Conservation (phyloP, 305 asterid species). For the Caryopteris hybrid region DNA sequence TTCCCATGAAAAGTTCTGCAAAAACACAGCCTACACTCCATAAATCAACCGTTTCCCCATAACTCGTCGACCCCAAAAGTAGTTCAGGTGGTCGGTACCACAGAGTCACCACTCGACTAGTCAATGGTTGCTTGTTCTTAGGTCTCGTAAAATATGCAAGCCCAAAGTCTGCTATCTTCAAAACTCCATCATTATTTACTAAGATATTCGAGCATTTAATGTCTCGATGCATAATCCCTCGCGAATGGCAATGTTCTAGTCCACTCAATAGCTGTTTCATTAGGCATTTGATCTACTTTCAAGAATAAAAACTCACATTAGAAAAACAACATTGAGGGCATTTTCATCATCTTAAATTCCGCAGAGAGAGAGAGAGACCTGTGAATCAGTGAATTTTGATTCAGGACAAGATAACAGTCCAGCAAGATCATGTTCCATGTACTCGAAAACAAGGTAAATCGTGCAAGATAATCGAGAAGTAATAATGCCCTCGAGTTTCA, state of each 20-base stretch:
- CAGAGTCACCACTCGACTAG: slow-evolving; percentile 85
- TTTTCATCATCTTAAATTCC: no score
- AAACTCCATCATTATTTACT: slow-evolving; percentile 65
- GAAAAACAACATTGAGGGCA: neutral
- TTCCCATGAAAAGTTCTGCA: slow-evolving; percentile 79
- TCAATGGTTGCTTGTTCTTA: slow-evolving; percentile 50
- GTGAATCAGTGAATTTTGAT: slow-evolving; percentile 72
- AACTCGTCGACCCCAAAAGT: slow-evolving; percentile 73
- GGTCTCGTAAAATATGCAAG: slow-evolving; percentile 58
- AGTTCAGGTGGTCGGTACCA: slow-evolving; percentile 97
- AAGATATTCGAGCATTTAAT: slow-evolving; percentile 76
- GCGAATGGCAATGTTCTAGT: slow-evolving; percentile 78
- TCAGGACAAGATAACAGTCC: slow-evolving; percentile 75
- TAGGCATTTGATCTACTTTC: slow-evolving; percentile 70
- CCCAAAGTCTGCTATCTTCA: slow-evolving; percentile 92
- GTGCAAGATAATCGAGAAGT: slow-evolving; percentile 71
- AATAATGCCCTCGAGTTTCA: slow-evolving; percentile 86
- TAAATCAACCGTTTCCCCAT: slow-evolving; percentile 65
- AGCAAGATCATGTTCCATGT: slow-evolving; percentile 93
- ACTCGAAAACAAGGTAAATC: slow-evolving; percentile 79
- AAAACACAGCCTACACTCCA: slow-evolving; percentile 96
- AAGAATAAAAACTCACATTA: slow-evolving; percentile 3
- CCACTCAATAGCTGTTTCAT: slow-evolving; percentile 72
- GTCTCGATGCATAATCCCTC: slow-evolving; percentile 83
- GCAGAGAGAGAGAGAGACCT: slow-evolving; percentile 37